phyloP scores from a whole-genome alignment of 805 yeast species.

The Starmerella potacharoeniae region DNA sequence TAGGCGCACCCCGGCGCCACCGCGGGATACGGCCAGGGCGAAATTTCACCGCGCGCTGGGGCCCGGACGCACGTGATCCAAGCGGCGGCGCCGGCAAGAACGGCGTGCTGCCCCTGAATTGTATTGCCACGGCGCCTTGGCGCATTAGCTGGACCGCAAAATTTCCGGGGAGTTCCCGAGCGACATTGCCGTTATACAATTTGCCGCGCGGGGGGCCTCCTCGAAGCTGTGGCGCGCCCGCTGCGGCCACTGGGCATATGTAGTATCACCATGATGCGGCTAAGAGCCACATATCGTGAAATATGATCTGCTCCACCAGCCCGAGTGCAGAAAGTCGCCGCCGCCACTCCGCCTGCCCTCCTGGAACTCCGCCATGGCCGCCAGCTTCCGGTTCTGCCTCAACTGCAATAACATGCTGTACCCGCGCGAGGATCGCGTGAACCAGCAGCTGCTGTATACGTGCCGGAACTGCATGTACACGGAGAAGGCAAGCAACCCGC shows the following conservation, averaged over 20 bases:
- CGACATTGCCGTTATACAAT: too few species aligned
- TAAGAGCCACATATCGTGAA: conserved; percentile 3
- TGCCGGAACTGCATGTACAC: conserved; percentile 93
- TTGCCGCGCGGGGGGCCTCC: too few species aligned
- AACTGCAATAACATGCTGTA: conserved; percentile 97
- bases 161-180: too few species aligned
- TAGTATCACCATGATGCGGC: not conserved
- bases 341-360: not conserved
- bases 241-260: not conserved
- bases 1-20: too few species aligned
- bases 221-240: too few species aligned
- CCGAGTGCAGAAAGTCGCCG: not conserved
- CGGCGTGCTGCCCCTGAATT: too few species aligned
- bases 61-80: too few species aligned
- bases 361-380: conserved; percentile 42
- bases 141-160: too few species aligned
- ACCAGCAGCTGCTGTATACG: conserved; percentile 65
- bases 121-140: too few species aligned
- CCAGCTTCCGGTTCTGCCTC: conserved; percentile 85
- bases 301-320: not conserved
- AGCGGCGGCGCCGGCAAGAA: too few species aligned
- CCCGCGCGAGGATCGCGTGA: conserved; percentile 85
- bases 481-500: conserved; percentile 77
- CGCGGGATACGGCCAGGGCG: too few species aligned
- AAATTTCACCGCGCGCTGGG: too few species aligned